Conservation (phyloP, 2,329 filamentous ascomycete genomes). For the Penicillium sp. region DNA sequence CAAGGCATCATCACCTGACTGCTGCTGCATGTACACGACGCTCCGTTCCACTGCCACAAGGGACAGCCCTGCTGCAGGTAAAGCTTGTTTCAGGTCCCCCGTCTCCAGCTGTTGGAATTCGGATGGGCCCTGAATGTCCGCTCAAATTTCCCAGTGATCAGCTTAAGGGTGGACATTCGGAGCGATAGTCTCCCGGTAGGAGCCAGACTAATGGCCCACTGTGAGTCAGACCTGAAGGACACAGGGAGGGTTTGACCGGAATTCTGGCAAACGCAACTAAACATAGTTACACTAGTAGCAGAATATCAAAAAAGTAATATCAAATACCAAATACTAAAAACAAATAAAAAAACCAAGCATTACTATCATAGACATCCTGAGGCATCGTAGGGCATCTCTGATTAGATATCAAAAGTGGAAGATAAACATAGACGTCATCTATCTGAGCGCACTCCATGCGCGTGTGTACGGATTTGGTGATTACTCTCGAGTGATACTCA, state of each 20-base stretch:
- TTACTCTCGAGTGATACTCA: neutral
- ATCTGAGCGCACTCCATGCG: neutral
- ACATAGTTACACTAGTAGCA: neutral
- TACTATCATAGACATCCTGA: neutral
- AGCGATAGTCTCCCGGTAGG: neutral
- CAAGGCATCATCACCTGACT: constrained; percentile 16
- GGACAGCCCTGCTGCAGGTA: constrained; percentile 5
- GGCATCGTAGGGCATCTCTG: too few species aligned
- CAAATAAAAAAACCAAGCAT: too few species aligned
- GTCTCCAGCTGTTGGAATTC: neutral
- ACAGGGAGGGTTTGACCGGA: neutral
- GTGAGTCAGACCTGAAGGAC: neutral
- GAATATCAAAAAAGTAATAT: neutral
- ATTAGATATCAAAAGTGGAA: too few species aligned
- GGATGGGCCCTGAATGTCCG: neutral
- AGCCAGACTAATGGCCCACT: neutral
- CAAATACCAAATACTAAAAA: neutral
- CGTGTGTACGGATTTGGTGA: neutral
- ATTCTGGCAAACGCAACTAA: neutral
- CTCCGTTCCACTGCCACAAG: constrained; percentile 1
- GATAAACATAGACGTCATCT: constrained; percentile 1
- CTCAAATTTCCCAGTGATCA: neutral
- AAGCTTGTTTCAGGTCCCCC: constrained; percentile 3
- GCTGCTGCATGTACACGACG: constrained; percentile 10
- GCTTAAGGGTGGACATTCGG: neutral